phyloP scores from a whole-genome alignment of 2,329 filamentous ascomycete genomes.

The Tolypocladium cylindrosporum region DNA sequence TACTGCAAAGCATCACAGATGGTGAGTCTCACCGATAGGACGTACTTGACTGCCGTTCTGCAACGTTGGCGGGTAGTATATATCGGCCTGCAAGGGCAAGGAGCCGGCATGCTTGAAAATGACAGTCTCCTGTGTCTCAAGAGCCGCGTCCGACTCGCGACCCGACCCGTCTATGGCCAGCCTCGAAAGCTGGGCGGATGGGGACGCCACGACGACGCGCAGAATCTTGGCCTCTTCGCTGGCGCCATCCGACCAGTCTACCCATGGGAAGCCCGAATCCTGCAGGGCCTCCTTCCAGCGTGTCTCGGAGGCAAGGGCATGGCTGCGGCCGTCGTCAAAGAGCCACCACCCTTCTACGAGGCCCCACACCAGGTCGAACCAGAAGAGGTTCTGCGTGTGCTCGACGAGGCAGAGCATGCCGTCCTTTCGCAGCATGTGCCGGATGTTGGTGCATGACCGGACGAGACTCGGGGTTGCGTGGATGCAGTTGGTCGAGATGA shows the following conservation, averaged over 20 bases:
- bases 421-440: slow-evolving; percentile 13
- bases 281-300: slow-evolving; percentile 12
- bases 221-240: slow-evolving; percentile 12
- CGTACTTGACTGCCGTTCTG: too few species aligned
- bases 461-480: slow-evolving; percentile 20
- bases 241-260: slow-evolving; percentile 14
- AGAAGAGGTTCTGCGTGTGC: slow-evolving; percentile 13
- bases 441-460: slow-evolving; percentile 10
- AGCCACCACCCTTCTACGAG: slow-evolving; percentile 25
- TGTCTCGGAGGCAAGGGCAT: slow-evolving; percentile 9
- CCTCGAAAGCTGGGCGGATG: neutral
- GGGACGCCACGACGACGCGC: slow-evolving; percentile 13
- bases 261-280: slow-evolving; percentile 10
- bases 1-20: too few species aligned
- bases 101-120: too few species aligned
- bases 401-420: slow-evolving; percentile 20
- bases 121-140: too few species aligned
- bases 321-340: slow-evolving; percentile 15
- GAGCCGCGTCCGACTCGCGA: too few species aligned
- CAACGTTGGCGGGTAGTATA: neutral
- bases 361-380: slow-evolving; percentile 21
- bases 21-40: too few species aligned
- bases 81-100: neutral
- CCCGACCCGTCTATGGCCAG: too few species aligned
- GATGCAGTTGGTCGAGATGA: slow-evolving; percentile 24